Evolutionary conservation across 2,329 filamentous ascomycete species (phyloP), one percentile per base, ranked within the genome.

Genomic region (Chaetomiaceae sp.): DNA sequence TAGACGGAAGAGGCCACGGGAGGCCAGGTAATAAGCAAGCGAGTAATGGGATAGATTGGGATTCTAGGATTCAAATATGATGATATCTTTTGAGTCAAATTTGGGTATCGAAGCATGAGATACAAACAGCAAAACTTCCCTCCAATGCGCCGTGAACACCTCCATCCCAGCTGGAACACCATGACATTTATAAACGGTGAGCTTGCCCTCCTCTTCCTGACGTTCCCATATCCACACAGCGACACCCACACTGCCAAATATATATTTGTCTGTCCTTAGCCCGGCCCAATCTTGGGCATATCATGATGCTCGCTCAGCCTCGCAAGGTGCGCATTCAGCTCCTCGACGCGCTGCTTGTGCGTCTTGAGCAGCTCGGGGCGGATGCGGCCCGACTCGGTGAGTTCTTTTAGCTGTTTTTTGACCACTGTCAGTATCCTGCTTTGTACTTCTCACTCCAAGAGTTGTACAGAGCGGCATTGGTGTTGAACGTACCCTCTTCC

Each of bases 291-390:
- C 73, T 83, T 83, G 63, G 81, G 81, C 91, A 99, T 99, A 69
- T 99, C 94, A 71, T 99, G 92, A 73, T 99, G 94, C 72, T 99
- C 94, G 72, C 89, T 96, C 65, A 99, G 72, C 61, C 85, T 88
- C 60, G 89, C 94, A 33, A 99, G 75, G 69, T 97, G 96, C 59
- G 88, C 89, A 69, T 99, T 99, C 63, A 97, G 75, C 69, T 96
- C 91, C 70, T 97, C 91, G 39, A 99, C 92, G 11, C 90, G 84
- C 75, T 99, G 89, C 69, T 97, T 97, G 71, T 99, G 94, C 27
- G 91, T 95, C 77, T 96, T 97, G 61, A 92, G 82, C 15, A 95
- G 86, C 68, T 96, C 91, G 14, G 87, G 83, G 44, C 77, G 71
- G 7, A 75, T 68, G 6, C 72, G 72, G 2, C 77, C 75, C 3